A percentile compares a stretch with the other conserved stretches of the same genome.
Evolutionary conservation across 495 filamentous ascomycete species (phyloP).

Genomic region (Tuber calosporum): DNA sequence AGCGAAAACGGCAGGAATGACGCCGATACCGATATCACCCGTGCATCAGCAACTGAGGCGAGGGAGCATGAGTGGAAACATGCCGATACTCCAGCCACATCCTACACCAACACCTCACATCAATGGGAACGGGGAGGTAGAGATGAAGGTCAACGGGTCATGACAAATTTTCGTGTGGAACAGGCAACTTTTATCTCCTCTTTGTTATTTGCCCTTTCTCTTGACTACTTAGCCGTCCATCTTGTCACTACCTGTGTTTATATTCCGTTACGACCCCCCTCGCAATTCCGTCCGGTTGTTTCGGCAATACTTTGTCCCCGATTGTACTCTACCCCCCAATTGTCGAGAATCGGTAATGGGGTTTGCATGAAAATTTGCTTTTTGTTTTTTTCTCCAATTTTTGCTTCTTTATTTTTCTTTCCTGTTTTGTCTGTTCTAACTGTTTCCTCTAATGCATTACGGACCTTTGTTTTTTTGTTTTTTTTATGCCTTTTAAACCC

Average conservation of each 20-base stretch:
- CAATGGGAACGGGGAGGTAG: constrained; percentile 30
- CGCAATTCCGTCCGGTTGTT: not conserved
- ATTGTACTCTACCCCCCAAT: not conserved
- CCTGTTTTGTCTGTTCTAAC: not conserved
- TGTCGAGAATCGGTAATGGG: not conserved
- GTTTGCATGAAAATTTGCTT: not conserved
- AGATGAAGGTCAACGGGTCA: constrained; percentile 31
- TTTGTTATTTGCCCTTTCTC: not conserved
- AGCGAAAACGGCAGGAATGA: constrained; percentile 37
- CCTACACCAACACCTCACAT: constrained; percentile 28
- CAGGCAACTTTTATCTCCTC: not conserved
- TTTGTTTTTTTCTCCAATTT: not conserved
- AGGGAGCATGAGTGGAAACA: constrained; percentile 32
- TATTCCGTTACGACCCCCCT: not conserved
- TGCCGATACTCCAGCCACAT: constrained; percentile 36
- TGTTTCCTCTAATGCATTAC: not conserved
- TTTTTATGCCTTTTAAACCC: not conserved
- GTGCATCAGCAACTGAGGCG: constrained; percentile 37
- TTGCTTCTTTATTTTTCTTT: not conserved
- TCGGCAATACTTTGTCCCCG: not conserved
- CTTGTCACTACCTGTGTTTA: not conserved
- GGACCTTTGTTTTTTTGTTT: not conserved
- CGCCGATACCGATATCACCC: constrained; percentile 34
- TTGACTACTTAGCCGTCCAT: not conserved
- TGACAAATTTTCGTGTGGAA: constrained; percentile 11